Evolutionary conservation across 2,329 filamentous ascomycete genomes (phyloP), one percentile per base, ranked within the genome.

Genomic region (Alternaria arborescens): DNA sequence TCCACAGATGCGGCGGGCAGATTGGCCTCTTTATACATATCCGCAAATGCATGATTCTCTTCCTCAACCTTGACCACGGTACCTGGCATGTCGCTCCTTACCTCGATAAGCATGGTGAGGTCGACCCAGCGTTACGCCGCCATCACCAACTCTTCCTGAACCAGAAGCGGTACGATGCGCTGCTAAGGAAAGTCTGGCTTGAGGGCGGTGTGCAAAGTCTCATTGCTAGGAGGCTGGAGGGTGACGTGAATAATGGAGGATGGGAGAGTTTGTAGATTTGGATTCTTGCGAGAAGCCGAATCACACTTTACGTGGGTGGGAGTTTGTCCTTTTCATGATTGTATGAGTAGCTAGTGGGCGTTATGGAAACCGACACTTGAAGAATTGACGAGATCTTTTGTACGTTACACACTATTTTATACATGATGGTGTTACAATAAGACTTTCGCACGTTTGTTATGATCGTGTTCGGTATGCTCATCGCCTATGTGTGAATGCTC

Each of bases 1-100:
- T 22, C 14, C 3, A 40, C 56, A 96, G 92, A 71, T 98, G 94
- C 78, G 93, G 95, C 74, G 88, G 89, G 64, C 93, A 93, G 70
- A 89, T 97, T 48, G 95, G 95, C n/a, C 83, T 97, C 34, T 98
- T 96, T 82, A 90, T 99, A 78, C 97, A 97, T 78, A 94, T 99
- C 70, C 91, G 95, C 68, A 98, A 98, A 82, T 98, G 96, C 81
- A 92, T 91, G 69, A 89, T 97, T 41, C 88, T 97, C 61, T 97
- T 97, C 78, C 83, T 97, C 56, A 93, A 97, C 80, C 88, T 90
- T 61, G 83, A 85, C 32, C 91, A 91, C 47, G 95, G 95, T 40
- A 93, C 91, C 26, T 99, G 91, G 82, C 89, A 90, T 65, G 87
- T 90, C 42, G 94, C 95, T 4, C 95, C 95, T 0, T 99, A 98